Percentiles rank a stretch among this genome's conserved stretches.
Conservation (phyloP, 306 rosid genomes). For the Trifolium repens region DNA sequence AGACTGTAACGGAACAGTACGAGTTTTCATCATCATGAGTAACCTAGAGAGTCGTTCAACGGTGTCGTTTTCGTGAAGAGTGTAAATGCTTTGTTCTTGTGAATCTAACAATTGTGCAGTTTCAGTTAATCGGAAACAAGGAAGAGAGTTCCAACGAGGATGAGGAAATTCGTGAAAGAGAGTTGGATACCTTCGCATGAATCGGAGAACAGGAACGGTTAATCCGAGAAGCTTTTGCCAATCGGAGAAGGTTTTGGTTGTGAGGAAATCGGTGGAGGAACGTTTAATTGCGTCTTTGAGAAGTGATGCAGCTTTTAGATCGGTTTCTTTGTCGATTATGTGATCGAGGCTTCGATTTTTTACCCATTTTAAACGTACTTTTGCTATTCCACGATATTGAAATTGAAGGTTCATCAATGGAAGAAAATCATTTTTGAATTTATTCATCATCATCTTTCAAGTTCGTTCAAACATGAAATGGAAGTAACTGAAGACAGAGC, state of each 20-base stretch:
- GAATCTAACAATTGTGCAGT: slow-evolving; percentile 67
- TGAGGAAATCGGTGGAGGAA: slow-evolving; percentile 55
- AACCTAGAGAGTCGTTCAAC: slow-evolving; percentile 66
- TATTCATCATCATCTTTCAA: slow-evolving; percentile 32
- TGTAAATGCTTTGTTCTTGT: slow-evolving; percentile 63
- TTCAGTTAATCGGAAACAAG: slow-evolving; percentile 80
- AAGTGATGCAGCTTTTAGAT: slow-evolving; percentile 37
- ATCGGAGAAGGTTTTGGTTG: slow-evolving; percentile 70
- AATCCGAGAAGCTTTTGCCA: slow-evolving; percentile 87
- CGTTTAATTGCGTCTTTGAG: slow-evolving; percentile 84
- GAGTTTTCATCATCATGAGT: slow-evolving; percentile 75
- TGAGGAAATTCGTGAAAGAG: slow-evolving; percentile 88
- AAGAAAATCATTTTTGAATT: slow-evolving; percentile 6
- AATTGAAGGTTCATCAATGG: slow-evolving; percentile 50
- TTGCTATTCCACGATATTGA: slow-evolving; percentile 70
- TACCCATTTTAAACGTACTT: slow-evolving; percentile 91
- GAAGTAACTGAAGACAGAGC: neutral
- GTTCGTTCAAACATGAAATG: neutral
- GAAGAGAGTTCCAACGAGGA: slow-evolving; percentile 69
- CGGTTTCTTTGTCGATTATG: slow-evolving; percentile 85
- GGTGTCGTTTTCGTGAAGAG: slow-evolving; percentile 54
- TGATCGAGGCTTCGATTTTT: slow-evolving; percentile 83
- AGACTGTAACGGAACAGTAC: slow-evolving; percentile 56
- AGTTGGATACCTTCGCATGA: slow-evolving; percentile 85
- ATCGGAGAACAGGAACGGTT: slow-evolving; percentile 80